Conservation (phyloP, 257 asterid genomes). For the Solanum bulbocastanum region DNA sequence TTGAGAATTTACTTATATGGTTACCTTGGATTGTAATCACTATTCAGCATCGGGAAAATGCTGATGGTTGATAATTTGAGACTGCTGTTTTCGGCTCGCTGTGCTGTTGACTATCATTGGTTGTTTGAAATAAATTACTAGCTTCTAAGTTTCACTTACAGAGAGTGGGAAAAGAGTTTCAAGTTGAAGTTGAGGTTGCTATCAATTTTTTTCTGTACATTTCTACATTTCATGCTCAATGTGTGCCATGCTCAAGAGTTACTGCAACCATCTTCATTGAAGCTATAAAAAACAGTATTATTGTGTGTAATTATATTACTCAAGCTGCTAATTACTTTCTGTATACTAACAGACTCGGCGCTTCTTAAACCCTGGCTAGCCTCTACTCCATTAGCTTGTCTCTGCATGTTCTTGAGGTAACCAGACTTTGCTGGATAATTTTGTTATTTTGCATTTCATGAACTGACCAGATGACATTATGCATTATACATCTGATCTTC, state of each 20-base stretch:
- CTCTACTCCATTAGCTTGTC: not conserved
- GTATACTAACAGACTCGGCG: not conserved
- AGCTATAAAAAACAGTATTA: not conserved
- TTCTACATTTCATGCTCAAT: not conserved
- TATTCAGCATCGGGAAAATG: not conserved
- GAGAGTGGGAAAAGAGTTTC: not conserved
- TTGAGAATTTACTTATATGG: not conserved
- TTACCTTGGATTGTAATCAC: not conserved
- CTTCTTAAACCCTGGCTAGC: not conserved
- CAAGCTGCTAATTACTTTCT: not conserved
- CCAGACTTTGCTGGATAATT: not conserved
- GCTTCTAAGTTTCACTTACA: not conserved
- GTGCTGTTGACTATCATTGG: not conserved
- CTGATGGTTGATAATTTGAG: not conserved
- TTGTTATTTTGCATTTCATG: not conserved
- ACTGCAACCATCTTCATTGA: not conserved
- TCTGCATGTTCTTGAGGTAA: not conserved
- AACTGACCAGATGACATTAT: not conserved
- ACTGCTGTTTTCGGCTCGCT: not conserved
- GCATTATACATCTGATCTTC: not conserved
- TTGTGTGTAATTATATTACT: not conserved
- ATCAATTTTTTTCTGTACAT: not conserved
- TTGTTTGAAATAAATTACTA: not conserved
- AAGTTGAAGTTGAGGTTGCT: not conserved
- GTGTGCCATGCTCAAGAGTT: not conserved